Conservation (phyloP, 345 rosid species). For the Arabis hirsuta region DNA sequence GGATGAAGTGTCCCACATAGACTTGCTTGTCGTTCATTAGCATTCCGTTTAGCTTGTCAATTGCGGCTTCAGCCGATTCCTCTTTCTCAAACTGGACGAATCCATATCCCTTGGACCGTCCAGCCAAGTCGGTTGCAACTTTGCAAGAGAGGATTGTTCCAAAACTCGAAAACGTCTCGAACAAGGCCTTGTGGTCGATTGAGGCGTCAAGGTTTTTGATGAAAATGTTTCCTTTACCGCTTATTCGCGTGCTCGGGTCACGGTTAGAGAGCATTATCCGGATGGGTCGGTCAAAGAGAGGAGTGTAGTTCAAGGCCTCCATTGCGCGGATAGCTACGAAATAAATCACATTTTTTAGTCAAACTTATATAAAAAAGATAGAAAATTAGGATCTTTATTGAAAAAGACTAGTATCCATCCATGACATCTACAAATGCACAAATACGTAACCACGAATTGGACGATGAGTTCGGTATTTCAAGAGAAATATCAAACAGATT, state of each 20-base stretch:
- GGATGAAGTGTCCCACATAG: constrained; percentile 56
- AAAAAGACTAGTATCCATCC: too few species aligned
- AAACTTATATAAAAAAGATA: neutral
- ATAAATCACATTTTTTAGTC: neutral
- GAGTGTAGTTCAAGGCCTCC: constrained; percentile 59
- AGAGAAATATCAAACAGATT: too few species aligned
- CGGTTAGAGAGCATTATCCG: constrained; percentile 72
- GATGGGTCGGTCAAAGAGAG: constrained; percentile 61
- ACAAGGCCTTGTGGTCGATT: constrained; percentile 60
- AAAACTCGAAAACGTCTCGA: constrained; percentile 57
- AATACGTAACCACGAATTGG: too few species aligned
- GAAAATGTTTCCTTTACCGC: constrained; percentile 67
- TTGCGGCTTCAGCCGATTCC: constrained; percentile 62
- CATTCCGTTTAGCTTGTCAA: constrained; percentile 60
- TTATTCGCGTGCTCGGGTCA: constrained; percentile 62
- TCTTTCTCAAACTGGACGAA: constrained; percentile 66
- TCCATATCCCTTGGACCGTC: constrained; percentile 60
- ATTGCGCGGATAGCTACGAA: constrained; percentile 60
- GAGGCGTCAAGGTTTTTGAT: constrained; percentile 64
- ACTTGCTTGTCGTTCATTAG: constrained; percentile 63
- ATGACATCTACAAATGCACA: too few species aligned
- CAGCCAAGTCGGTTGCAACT: constrained; percentile 55
- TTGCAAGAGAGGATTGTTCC: constrained; percentile 69
- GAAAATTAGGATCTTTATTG: neutral
- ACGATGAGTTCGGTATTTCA: neutral